These are phyloP conservation scores for Candida ponderosae DNA, from an alignment of 805 yeast genomes.

Conservation along the genomic window DNA sequence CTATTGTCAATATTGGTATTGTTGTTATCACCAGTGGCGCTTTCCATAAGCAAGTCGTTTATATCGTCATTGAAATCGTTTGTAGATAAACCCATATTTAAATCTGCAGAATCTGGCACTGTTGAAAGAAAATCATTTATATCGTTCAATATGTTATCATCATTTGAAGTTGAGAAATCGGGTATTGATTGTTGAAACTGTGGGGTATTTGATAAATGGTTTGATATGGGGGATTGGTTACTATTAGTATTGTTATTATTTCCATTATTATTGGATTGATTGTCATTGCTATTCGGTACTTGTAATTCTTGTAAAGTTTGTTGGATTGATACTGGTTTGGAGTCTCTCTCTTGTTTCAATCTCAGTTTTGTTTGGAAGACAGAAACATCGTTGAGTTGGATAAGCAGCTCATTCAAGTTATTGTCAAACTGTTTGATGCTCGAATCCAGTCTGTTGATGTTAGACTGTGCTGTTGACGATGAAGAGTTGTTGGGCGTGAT, in stretches of 20 bases:
- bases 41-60: conserved; percentile 16
- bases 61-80: conserved; percentile 16
- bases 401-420: conserved; percentile 12
- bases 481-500: conserved; percentile 14
- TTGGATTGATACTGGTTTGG: background rate
- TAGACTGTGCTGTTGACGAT: background rate
- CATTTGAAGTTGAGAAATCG: conserved; percentile 3
- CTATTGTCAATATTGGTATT: conserved; percentile 3
- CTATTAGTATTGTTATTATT: conserved; percentile 2
- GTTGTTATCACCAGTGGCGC: conserved; percentile 1
- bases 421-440: conserved; percentile 14
- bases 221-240: conserved; percentile 1
- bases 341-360: background rate
- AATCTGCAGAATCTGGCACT: conserved; percentile 23
- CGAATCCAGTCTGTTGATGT: conserved; percentile 2
- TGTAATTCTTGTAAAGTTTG: background rate
- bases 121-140: conserved; percentile 19
- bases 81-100: conserved; percentile 11
- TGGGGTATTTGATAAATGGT: conserved; percentile 1
- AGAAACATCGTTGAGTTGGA: conserved; percentile 16
- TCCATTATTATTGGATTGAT: conserved; percentile 1
- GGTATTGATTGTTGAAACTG: conserved; percentile 1
- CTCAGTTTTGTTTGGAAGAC: conserved; percentile 12
- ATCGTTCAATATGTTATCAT: conserved; percentile 17
- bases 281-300: background rate